Evolutionary conservation across 176 grass and related monocot species (phyloP).

Genomic region (Echinochloa phyllopogon): DNA sequence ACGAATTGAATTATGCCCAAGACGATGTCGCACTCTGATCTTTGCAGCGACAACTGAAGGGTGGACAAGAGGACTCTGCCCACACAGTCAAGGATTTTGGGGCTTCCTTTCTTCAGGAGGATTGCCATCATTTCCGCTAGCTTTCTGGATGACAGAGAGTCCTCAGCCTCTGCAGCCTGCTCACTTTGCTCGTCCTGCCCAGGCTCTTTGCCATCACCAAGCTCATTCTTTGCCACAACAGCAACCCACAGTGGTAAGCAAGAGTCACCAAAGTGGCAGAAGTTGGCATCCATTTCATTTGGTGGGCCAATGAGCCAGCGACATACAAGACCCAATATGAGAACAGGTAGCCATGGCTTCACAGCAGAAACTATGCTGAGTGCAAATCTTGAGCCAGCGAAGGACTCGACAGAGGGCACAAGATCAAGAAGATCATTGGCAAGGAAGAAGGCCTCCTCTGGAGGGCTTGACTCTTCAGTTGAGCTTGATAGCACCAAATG

Average conservation of each 20-base stretch:
- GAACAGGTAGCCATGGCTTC: conserved; percentile 80
- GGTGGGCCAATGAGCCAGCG: conserved; percentile 48
- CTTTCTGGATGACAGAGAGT: conserved; percentile 54
- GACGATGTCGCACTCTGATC: conserved; percentile 48
- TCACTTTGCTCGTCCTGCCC: conserved; percentile 46
- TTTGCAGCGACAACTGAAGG: conserved; percentile 47
- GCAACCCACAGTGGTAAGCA: conserved; percentile 74
- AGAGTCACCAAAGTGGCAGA: conserved; percentile 31
- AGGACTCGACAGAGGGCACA: conserved; percentile 58
- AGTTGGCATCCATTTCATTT: conserved; percentile 39
- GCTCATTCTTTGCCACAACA: conserved; percentile 62
- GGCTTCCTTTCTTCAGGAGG: conserved; percentile 81
- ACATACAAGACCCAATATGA: conserved; percentile 77
- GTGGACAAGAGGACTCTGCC: conserved; percentile 55
- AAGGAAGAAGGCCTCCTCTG: conserved; percentile 67
- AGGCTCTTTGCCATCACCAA: conserved; percentile 47
- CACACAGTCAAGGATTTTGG: conserved; percentile 66
- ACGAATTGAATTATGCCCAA: conserved; percentile 68
- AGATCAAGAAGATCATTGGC: conserved; percentile 91
- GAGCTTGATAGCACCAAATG: conserved; percentile 70
- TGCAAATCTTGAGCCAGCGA: conserved; percentile 58
- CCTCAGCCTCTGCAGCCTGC: conserved; percentile 12
- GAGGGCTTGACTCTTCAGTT: conserved; percentile 43
- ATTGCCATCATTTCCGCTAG: conserved; percentile 62
- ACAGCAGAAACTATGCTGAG: conserved; percentile 52